phyloP scores from a whole-genome alignment of 805 yeast species.

The Yarrowia sp. region DNA sequence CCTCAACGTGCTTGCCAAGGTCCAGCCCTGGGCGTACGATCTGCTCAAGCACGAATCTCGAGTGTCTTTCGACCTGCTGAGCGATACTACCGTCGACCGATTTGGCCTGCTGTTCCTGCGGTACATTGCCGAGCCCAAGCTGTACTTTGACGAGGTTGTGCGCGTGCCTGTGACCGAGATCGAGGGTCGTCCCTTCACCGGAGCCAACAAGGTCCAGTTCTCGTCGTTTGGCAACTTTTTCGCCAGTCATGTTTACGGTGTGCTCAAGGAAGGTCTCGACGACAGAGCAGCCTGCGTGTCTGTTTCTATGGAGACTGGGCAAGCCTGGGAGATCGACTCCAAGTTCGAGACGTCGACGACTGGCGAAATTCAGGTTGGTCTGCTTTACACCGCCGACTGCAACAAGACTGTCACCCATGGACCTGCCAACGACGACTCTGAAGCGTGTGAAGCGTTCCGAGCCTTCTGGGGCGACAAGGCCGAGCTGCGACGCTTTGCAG shows the following conservation, averaged over 20 bases:
- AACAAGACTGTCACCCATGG: conserved; percentile 87
- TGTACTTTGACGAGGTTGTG: conserved; percentile 66
- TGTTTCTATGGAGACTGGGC: conserved; percentile 17
- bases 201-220: conserved; percentile 69
- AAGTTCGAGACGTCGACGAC: conserved; percentile 15
- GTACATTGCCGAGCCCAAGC: conserved; percentile 46
- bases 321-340: conserved; percentile 27
- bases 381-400: conserved; percentile 65
- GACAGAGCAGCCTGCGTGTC: conserved; percentile 42
- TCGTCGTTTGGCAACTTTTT: conserved; percentile 66
- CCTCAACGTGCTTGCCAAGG: conserved; percentile 76
- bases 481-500: conserved; percentile 86
- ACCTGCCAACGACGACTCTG: conserved; percentile 63
- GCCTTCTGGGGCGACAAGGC: conserved; percentile 87
- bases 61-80: conserved; percentile 64
- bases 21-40: conserved; percentile 66
- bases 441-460: conserved; percentile 63
- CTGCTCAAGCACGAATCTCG: conserved; percentile 62
- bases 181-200: conserved; percentile 47
- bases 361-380: conserved; percentile 49
- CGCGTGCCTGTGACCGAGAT: conserved; percentile 46
- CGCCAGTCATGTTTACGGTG: conserved; percentile 56
- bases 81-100: conserved; percentile 79
- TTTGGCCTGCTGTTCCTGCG: conserved; percentile 74
- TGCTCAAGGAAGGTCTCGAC: conserved; percentile 51